Evolutionary conservation across 305 asterid species (phyloP), one percentile per base, ranked within the genome.

Genomic region (Fraxinus albicans): DNA sequence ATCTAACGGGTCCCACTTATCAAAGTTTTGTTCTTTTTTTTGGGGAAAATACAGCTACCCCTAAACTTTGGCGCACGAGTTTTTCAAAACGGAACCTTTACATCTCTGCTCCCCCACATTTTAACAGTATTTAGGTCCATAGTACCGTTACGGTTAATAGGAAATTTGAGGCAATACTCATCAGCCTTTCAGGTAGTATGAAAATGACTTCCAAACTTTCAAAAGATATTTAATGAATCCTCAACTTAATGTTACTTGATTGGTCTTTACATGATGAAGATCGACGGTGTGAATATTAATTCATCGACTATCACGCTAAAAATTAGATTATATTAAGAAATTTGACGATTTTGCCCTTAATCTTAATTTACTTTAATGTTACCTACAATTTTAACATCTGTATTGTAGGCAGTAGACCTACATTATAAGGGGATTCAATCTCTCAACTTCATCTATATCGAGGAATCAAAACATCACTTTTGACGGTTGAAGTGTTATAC

Each of bases 1-100:
- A 27, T 21, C 27, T 33, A 34, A 38, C 2, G 36, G 84, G 85
- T 38, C 81, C 84, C 77, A 53, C 9, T 74, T 58, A 53, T 42
- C 23, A 55, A 55, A 4, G 2, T 33, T 67, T 15, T 42, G 60
- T 0, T 29, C 2, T 1, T 12, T 77, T 47, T 77, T 44, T 35
- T 73, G 4, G 13, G 15, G 53, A 17, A 17, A 17, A 9, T 40
- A 9, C 3, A 9, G 50, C 3, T 13, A 10, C 3, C 53, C 53
- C 4, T 10, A 12, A 10, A 44, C n/a, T 44, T 47, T 47, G 58
- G 58, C 58, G 58, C 55, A 13, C 55, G 55, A 44, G 17, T 44
- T 44, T 44, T 44, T 44, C 15, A 10, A 42, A 10, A 44, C n/a
- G 5, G 15, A 44, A 44, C 5, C 55, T 44, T 44, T 44, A 44